Conservation (phyloP, 495 filamentous ascomycete species). For the Neurospora hispaniola region DNA sequence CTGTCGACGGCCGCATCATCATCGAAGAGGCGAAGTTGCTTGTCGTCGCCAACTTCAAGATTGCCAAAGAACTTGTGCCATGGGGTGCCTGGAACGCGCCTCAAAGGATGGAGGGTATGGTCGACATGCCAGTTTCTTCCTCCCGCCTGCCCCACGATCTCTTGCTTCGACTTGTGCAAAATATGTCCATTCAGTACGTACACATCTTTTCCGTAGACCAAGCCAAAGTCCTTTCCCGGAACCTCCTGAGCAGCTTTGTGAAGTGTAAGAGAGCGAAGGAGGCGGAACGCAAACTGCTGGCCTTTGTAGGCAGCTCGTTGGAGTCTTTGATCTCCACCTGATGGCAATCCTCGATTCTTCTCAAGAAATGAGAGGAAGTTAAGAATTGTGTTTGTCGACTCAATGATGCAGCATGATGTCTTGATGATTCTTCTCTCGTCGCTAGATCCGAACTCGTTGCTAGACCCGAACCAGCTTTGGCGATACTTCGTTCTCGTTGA, state of each 20-base stretch:
- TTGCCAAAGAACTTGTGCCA: constrained; percentile 16
- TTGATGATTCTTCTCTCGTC: constrained; percentile 4
- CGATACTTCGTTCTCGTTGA: neutral
- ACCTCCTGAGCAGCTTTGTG: constrained; percentile 3
- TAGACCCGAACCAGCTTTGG: neutral
- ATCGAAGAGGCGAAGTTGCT: neutral
- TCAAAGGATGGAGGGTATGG: constrained; percentile 1
- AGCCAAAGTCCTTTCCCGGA: constrained; percentile 7
- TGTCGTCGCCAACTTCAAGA: neutral
- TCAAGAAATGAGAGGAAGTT: constrained; percentile 5
- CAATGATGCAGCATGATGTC: constrained; percentile 2
- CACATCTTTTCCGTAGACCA: constrained; percentile 4
- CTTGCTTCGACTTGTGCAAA: constrained; percentile 1
- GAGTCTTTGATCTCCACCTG: constrained; percentile 6
- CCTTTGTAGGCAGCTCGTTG: constrained; percentile 6
- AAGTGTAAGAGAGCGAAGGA: constrained; percentile 1
- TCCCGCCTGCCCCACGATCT: neutral
- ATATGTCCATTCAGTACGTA: constrained; percentile 1
- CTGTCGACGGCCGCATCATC: neutral
- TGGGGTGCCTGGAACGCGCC: constrained; percentile 9
- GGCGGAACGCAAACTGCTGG: neutral
- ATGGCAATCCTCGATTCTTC: neutral
- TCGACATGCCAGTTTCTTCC: constrained; percentile 5
- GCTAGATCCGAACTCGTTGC: neutral
- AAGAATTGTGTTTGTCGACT: constrained; percentile 6